Evolutionary conservation across 495 filamentous ascomycete genomes (phyloP).

Genomic region (Rhypophila decipiens): DNA sequence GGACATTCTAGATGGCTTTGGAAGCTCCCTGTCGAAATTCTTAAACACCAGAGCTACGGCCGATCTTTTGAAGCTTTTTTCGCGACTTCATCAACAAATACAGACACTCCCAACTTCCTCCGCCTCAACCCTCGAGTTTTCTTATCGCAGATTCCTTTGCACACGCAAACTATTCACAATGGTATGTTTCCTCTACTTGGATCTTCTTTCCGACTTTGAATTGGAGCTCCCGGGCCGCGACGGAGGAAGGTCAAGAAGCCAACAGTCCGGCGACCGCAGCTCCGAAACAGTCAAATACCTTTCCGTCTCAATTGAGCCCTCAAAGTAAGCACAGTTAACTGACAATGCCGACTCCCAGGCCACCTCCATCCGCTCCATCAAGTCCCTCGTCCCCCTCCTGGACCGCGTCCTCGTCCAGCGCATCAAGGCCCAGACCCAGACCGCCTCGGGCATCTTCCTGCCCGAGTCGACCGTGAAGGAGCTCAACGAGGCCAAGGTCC

Average conservation of each 20-base stretch:
- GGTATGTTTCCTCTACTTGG: too few relatives aligned
- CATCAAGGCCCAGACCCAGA: constrained; percentile 94
- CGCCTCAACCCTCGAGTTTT: too few relatives aligned
- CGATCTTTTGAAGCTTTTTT: background rate
- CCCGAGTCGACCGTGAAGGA: constrained; percentile 97
- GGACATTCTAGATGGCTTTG: constrained; percentile 25
- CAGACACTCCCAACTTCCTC: too few relatives aligned
- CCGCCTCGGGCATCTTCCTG: constrained; percentile 91
- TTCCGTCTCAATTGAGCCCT: too few relatives aligned
- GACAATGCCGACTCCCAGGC: too few relatives aligned
- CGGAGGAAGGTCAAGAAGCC: background rate
- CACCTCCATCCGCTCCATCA: constrained; percentile 87
- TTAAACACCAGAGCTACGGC: background rate
- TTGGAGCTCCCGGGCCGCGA: background rate
- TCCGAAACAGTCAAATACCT: too few relatives aligned
- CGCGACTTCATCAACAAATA: too few relatives aligned
- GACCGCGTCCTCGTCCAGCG: constrained; percentile 98
- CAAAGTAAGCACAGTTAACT: too few relatives aligned
- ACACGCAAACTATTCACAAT: constrained; percentile 13
- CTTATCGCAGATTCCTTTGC: too few relatives aligned
- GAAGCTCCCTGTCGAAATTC: constrained; percentile 15
- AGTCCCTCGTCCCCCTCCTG: constrained; percentile 89
- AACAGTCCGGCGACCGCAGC: too few relatives aligned
- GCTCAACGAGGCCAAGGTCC: constrained; percentile 90
- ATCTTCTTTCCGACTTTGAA: too few relatives aligned